phyloP scores from a whole-genome alignment of 345 rosid species.

The Gossypium herbaceum region DNA sequence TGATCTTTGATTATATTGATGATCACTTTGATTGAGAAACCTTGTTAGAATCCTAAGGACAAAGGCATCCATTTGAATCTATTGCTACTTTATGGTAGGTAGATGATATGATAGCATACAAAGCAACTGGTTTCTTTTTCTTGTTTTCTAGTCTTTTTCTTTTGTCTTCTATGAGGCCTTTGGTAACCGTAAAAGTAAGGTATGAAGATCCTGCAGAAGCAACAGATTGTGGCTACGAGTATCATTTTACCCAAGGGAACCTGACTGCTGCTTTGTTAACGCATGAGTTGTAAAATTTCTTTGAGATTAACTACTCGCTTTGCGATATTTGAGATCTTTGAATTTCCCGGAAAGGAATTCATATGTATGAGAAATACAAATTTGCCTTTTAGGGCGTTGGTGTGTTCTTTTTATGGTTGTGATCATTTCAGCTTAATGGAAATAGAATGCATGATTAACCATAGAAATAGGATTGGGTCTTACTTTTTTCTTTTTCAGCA shows the following conservation, averaged over 20 bases:
- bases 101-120: too few species aligned
- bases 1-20: constrained; percentile 10
- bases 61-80: not conserved
- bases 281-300: not conserved
- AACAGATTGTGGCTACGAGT: not conserved
- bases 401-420: not conserved
- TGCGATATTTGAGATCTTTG: not conserved
- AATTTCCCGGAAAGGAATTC: constrained; percentile 2
- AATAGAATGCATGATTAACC: not conserved
- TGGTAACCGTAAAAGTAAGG: not conserved
- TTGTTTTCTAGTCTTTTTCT: too few species aligned
- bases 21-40: not conserved
- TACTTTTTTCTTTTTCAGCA: not conserved
- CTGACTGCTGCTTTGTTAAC: not conserved
- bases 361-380: not conserved
- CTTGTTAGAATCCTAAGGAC: not conserved
- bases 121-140: too few species aligned
- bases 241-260: not conserved
- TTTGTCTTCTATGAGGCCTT: too few species aligned
- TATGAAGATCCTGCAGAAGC: not conserved
- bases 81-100: too few species aligned
- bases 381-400: not conserved
- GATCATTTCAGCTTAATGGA: not conserved
- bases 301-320: not conserved
- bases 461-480: not conserved